Evolutionary conservation across 2,329 filamentous ascomycete genomes (phyloP), one percentile per base, ranked within the genome.

Genomic region (Metarhizium humberi): DNA sequence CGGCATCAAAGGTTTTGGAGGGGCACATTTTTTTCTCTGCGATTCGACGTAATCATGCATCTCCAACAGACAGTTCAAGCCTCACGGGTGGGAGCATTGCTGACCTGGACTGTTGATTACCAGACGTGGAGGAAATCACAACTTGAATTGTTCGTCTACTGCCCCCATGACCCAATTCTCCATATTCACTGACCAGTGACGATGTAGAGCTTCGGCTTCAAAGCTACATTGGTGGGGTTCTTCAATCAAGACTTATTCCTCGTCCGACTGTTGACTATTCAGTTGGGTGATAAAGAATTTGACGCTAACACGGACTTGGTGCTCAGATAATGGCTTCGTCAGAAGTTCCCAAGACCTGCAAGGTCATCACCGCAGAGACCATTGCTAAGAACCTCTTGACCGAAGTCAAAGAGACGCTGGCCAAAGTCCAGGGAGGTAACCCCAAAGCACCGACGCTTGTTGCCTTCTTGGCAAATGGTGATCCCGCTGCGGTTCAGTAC

Each of bases 401-500:
- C 30, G 92, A 96, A 75, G 89, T 95, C 58, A 79, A 84, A 61
- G 81, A 88, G 57, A 88, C 87, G 6, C 76, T 96, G 57, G 80
- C 82, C 65, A 86, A 84, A 60, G 77, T 95, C 50, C 79, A 86
- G 65, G 83, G 81, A 61, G 76, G 71, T 38, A 68, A 69, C 57
- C 71, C 72, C 56, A 63, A 67, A 46, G 76, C 85, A 68, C 92
- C 94, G 38, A 85, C 88, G 58, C 80, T 99, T 53, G 88, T 92
- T 48, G 94, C 92, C 57, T 96, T 96, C 73, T 78, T 99, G 55
- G 91, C 92, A 62, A 97, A 96, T 72, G 81, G 82, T 61, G 94
- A 99, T 73, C 90, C 92, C 34, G 90, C 91, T 43, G 92, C 92
- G 36, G 78, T 88, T 64, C 90, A 95, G 76, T 97, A 99, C 69